Conservation (phyloP, 106 monocot species). For the Acanthochlamys bracteata region DNA sequence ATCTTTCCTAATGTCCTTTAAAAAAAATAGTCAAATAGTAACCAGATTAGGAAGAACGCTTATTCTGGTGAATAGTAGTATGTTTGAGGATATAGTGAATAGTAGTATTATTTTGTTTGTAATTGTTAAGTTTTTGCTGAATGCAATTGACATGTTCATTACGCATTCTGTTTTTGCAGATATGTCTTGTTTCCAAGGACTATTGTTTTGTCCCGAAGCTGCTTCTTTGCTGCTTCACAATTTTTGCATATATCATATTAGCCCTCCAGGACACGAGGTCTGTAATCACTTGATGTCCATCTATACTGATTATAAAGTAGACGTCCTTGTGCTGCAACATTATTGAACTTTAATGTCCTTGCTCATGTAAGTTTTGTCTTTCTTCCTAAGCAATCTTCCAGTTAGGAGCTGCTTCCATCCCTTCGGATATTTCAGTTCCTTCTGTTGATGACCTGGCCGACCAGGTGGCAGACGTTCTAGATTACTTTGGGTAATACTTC, state of each 20-base stretch:
- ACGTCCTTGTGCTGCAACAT: too few species aligned
- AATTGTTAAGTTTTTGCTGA: neutral
- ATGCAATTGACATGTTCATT: neutral
- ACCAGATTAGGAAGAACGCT: too few species aligned
- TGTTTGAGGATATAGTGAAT: too few species aligned
- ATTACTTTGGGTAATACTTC: constrained; percentile 55
- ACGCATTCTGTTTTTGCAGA: constrained; percentile 20
- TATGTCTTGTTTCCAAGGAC: constrained; percentile 75
- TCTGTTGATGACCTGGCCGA: constrained; percentile 69
- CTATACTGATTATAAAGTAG: neutral
- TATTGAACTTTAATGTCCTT: neutral
- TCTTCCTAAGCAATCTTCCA: constrained; percentile 34
- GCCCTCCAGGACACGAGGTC: constrained; percentile 73
- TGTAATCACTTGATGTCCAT: constrained; percentile 4
- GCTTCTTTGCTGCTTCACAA: constrained; percentile 62
- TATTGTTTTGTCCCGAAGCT: constrained; percentile 60
- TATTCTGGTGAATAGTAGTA: too few species aligned
- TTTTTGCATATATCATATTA: constrained; percentile 65
- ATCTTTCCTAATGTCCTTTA: too few species aligned
- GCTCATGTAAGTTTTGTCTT: constrained; percentile 14
- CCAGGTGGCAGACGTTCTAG: constrained; percentile 56
- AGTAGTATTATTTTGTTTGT: too few species aligned
- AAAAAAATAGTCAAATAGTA: too few species aligned
- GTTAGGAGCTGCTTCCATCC: constrained; percentile 74
- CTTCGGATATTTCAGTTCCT: constrained; percentile 32